Evolutionary conservation across 768 basidiomycete species (phyloP), one percentile per base, ranked within the genome.

Genomic region (Imleria badia): DNA sequence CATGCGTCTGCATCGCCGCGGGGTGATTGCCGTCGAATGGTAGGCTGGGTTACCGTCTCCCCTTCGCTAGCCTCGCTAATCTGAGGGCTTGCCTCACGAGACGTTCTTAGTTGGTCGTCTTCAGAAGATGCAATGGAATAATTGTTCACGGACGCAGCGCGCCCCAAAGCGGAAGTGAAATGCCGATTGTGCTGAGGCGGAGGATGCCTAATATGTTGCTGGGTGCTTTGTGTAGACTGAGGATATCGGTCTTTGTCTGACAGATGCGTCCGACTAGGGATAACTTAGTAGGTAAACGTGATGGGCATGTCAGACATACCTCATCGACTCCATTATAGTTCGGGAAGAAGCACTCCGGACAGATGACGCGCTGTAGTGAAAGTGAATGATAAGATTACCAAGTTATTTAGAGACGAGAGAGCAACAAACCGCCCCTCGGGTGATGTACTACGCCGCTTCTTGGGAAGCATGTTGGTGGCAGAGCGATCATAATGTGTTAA

Each of bases 371-470:
- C 68, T 69, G 49, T 15, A 23, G 34, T 8, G 52, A 29, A 23
- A 19, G 41, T 8, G 23, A 26, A 47, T 36, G 58, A 59, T 64
- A 56, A 60, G 54, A 63, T 52, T 13, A 23, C 20, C 45, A 23
- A 42, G 31, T 43, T 42, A 14, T 22, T 22, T 30, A 41, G 39
- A 58, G 10, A 48, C 15, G 19, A 10, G 31, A 51, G 33, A 20
- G 30, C 43, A 42, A 61, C 69, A 49, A 64, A 71, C 69, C 59
- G 52, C 40, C 44, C 56, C 42, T 62, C 69, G 17, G 69, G 71
- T 26, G 70, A 71, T 35, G 70, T 63, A 29, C 70, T 71, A 49
- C 69, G 64, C 47, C 70, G 65, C 57, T 73, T 71, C 52, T 58
- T 69, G 42, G 70, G 71, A 23, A 71, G 51, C 26, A 64, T 62